These are phyloP conservation scores for Tulasnella sp. DNA, from an alignment of 768 basidiomycete species.

Conservation along the genomic window DNA sequence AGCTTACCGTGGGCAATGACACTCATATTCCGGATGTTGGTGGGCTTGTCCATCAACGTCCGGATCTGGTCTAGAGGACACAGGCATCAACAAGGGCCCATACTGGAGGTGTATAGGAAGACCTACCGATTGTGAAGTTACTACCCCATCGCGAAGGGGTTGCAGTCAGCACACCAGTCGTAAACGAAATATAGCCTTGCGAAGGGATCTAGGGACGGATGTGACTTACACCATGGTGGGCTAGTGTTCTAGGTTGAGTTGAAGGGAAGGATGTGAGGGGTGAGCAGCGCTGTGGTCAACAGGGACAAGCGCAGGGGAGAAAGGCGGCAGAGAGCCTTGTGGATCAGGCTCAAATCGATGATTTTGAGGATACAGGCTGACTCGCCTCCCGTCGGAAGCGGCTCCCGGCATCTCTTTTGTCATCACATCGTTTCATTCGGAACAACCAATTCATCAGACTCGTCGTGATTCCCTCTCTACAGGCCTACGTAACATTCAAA, in stretches of 20 bases:
- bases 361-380: conserved; percentile 2
- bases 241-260: conserved; percentile 29
- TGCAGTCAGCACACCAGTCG: background rate
- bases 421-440: background rate
- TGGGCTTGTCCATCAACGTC: conserved; percentile 75
- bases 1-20: conserved; percentile 78
- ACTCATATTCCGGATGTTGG: conserved; percentile 93
- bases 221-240: conserved; percentile 68
- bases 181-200: background rate
- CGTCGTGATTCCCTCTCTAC: too few relatives aligned
- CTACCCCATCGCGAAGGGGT: conserved; percentile 29
- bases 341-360: conserved; percentile 3
- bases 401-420: background rate
- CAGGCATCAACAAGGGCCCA: background rate
- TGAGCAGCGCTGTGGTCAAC: conserved; percentile 12
- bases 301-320: conserved; percentile 5
- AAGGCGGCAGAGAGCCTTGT: background rate
- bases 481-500: too few relatives aligned
- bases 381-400: background rate
- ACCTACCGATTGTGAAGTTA: conserved; percentile 81
- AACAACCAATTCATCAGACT: too few relatives aligned
- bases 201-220: conserved; percentile 4
- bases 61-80: conserved; percentile 63
- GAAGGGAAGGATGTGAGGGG: background rate
- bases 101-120: background rate